Percentiles rank a stretch among this genome's conserved stretches.
Conservation (phyloP, 345 rosid species). For the Excoecaria cochinchinensis region DNA sequence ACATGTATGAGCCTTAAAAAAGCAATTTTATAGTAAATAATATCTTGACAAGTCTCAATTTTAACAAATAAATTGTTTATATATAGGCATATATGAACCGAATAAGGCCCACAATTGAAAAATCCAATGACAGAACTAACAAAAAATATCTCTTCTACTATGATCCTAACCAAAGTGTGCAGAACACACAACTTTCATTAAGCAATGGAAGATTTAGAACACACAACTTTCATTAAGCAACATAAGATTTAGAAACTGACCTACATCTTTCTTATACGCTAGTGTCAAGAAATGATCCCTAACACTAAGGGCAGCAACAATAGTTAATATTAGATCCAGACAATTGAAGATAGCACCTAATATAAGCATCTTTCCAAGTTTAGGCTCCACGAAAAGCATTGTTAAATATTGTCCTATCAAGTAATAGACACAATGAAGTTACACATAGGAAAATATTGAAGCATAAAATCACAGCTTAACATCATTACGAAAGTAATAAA, state of each 20-base stretch:
- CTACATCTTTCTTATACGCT: slow-evolving; percentile 87
- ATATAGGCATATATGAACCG: neutral
- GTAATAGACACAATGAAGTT: slow-evolving; percentile 1
- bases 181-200: neutral
- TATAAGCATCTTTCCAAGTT: slow-evolving; percentile 92
- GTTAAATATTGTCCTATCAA: slow-evolving; percentile 75
- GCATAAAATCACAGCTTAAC: neutral
- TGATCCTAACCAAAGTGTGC: neutral
- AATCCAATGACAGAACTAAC: neutral
- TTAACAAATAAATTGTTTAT: neutral
- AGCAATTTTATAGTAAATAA: neutral
- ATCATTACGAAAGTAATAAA: neutral
- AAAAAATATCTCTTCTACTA: neutral
- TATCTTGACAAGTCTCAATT: neutral
- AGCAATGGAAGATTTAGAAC: slow-evolving; percentile 23
- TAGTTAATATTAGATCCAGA: slow-evolving; percentile 77
- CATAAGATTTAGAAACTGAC: slow-evolving; percentile 37
- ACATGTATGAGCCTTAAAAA: neutral
- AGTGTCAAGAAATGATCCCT: slow-evolving; percentile 93
- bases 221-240: slow-evolving; percentile 6
- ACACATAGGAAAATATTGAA: neutral
- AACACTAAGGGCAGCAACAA: slow-evolving; percentile 86
- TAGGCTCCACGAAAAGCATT: slow-evolving; percentile 92
- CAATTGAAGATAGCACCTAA: slow-evolving; percentile 83
- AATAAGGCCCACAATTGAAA: neutral